Base-by-base conservation (phyloP, 768 basidiomycete genomes). In the Brasilioporus rufonigricans region DNA sequence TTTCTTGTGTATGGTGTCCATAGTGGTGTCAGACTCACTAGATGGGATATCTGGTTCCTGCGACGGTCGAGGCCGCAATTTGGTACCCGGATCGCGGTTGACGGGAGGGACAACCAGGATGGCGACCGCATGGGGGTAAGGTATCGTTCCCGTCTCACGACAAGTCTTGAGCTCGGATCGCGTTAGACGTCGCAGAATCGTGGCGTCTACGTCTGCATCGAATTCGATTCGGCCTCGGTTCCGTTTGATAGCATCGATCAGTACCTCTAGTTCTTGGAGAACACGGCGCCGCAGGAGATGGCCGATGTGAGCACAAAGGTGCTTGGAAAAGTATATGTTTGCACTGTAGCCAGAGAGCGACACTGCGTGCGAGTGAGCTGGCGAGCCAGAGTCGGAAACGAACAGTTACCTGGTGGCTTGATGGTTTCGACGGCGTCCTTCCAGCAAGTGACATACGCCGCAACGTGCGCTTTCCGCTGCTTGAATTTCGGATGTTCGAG, bases 251-350 rank as follows among this genome's bases (percentile, higher is more conserved):
- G 39, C 16, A n/a, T 56, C 77, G 1, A 71, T 74, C 39, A 92
- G 68, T 6, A 91, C 67, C 36, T 85, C 77, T 7, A 93, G 70
- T 62, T 93, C 91, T 66, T 92, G 89, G 2, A 93, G 72, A 13
- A 91, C 79, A 18, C 91, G 83, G 14, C 87, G 68, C 43, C 89
- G 88, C 11, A 93, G 73, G 23, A 85, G 74, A 62, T 91, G 85
- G 2, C 74, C 74, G 33, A 89, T 77, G 41, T 91, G 85, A 24
- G 77, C 72, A 10, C 71, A 66, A 18, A 89, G 69, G 32, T 77
- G 71, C 14, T 79, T 66, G 55, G 79, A 79, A 4, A 78, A 50
- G 1, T 58, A 26, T 11, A 75, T 29, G 26, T 73, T 69, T 36
- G 62, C 61, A 1, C 70, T 60, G 16, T 72, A 32, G 35, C 72